These are phyloP conservation scores for Teunomyces kruisii DNA, from an alignment of 805 yeast species.

Conservation along the genomic window DNA sequence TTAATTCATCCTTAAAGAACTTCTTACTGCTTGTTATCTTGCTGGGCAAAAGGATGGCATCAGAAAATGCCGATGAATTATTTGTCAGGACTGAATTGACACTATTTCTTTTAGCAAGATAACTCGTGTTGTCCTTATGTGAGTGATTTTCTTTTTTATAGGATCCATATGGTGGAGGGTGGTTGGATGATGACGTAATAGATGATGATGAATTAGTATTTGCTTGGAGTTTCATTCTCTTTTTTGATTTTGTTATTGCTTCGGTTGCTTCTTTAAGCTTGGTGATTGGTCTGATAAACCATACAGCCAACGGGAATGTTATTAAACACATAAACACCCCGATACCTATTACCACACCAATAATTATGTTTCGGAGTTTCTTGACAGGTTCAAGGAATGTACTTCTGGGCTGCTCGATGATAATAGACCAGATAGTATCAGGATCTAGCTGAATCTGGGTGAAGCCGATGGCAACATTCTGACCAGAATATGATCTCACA, in stretches of 20 bases:
- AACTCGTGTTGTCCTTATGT: background rate
- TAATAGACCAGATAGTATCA: constrained; percentile 64
- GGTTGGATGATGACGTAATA: background rate
- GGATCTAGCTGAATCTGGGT: constrained; percentile 27
- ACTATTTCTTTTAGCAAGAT: constrained; percentile 17
- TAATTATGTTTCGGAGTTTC: constrained; percentile 63
- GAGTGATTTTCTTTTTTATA: background rate
- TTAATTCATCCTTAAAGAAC: constrained; percentile 76
- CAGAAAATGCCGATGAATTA: constrained; percentile 41
- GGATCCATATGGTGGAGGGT: background rate
- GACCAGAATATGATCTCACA: constrained; percentile 20
- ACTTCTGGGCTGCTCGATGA: constrained; percentile 61
- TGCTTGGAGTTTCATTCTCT: constrained; percentile 9
- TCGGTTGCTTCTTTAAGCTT: constrained; percentile 82
- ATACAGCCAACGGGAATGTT: constrained; percentile 83
- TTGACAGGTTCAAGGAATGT: constrained; percentile 64
- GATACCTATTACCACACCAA: constrained; percentile 76
- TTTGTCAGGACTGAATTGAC: constrained; percentile 29
- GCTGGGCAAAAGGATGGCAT: constrained; percentile 40
- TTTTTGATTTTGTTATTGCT: constrained; percentile 50
- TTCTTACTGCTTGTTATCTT: constrained; percentile 39
- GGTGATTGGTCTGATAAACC: constrained; percentile 81
- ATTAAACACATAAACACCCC: constrained; percentile 71
- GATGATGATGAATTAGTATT: background rate
- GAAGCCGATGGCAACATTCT: constrained; percentile 35